Conservation (phyloP, 169 alveolate species). For the Plasmodium inui region DNA sequence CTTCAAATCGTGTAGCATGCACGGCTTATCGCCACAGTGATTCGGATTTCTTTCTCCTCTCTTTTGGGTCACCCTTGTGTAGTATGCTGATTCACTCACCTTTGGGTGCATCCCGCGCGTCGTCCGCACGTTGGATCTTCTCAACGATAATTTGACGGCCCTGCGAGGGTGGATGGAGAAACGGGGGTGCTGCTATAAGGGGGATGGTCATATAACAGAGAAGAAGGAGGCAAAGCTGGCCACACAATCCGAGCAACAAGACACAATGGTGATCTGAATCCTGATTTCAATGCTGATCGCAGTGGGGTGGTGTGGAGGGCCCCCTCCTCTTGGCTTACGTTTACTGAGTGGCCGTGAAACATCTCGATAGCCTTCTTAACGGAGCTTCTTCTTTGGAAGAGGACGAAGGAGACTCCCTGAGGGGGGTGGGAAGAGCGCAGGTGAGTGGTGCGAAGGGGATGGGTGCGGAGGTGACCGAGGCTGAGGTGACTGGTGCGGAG, state of each 20-base stretch:
- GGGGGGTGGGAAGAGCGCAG: neutral
- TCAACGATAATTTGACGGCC: conserved; percentile 29
- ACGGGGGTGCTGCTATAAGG: neutral
- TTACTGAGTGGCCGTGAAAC: conserved; percentile 39
- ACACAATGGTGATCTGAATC: neutral
- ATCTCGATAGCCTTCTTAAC: conserved; percentile 56
- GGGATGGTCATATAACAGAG: no score
- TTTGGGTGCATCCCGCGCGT: neutral
- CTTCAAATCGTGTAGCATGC: neutral
- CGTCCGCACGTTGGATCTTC: conserved; percentile 9
- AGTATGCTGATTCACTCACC: neutral
- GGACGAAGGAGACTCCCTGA: conserved; percentile 37
- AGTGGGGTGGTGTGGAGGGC: neutral
- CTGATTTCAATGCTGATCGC: neutral
- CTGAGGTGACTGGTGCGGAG: neutral
- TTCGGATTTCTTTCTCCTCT: neutral
- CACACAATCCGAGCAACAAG: neutral
- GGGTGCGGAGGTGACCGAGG: neutral
- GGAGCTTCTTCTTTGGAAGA: conserved; percentile 32
- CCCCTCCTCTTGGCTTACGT: conserved; percentile 3
- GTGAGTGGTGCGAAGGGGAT: neutral
- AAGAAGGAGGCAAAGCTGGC: neutral
- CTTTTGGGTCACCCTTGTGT: neutral
- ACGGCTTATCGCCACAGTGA: neutral
- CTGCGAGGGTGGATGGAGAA: conserved; percentile 4